Evolutionary conservation across 805 yeast genomes (phyloP), one percentile per base, ranked within the genome.

Genomic region (Candida takata): DNA sequence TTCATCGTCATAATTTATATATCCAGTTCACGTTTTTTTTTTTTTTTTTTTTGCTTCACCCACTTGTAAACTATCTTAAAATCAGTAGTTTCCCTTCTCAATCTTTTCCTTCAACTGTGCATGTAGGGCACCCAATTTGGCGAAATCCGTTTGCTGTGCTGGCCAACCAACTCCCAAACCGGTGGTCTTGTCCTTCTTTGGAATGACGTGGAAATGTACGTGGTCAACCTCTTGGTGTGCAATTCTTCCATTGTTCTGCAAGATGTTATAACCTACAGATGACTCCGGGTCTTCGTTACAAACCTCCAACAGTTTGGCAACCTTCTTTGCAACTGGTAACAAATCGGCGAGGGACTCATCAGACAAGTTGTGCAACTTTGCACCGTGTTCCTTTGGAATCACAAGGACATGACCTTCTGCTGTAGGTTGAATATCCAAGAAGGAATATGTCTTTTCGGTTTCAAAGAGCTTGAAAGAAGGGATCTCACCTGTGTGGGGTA

Each of bases 181-280:
- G 14, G 88, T 67, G 27, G 71, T 70, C 2, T 60, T 65, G 50
- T 78, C 79, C 40, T 71, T 72, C 72, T 90, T 90, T 34, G 98
- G 98, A 56, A 90, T 90, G 59, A 90, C 75, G 60, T 90, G 98
- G 73, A 92, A 84, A 60, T 90, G 98, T 40, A 92, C 97, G 58
- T 90, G 98, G 48, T 84, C 92, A 38, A 92, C 97, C 37, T 72
- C 81, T 65, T 90, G 98, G 57, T 92, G 97, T 10, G 97, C 98
- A 54, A 88, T 79, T 56, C 84, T 65, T 33, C 97, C 97, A 50
- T 90, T 92, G 69, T 90, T 92, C 61, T 88, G 97, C 47, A 90
- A 66, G 15, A 90, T 58, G 56, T 90, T 90, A 70, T 90, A 90
- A 30, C 95, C 95, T 33, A 62, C 69, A 17, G 35, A 29, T 14